Evolutionary conservation across 2,329 filamentous ascomycete genomes (phyloP).

Genomic region (Phaeosphaeria sp.): DNA sequence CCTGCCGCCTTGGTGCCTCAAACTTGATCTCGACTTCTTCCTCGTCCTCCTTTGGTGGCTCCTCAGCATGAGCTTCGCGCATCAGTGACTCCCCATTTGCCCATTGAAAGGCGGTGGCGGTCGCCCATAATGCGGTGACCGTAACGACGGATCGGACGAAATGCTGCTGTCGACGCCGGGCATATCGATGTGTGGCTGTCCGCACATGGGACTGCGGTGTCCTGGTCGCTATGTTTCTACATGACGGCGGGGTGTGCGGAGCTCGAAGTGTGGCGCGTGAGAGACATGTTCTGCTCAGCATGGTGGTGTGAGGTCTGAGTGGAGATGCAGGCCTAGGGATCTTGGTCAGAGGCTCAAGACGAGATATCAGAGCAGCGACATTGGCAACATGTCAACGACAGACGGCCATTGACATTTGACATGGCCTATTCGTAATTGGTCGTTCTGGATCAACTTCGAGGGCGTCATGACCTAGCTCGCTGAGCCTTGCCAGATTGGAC

Average conservation of each 20-base stretch:
- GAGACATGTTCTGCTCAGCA: constrained; percentile 41
- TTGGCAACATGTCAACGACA: constrained; percentile 11
- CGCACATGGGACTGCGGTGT: constrained; percentile 26
- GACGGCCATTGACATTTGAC: not conserved
- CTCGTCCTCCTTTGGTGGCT: constrained; percentile 51
- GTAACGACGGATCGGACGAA: constrained; percentile 53
- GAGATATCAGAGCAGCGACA: constrained; percentile 20
- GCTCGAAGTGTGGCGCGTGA: constrained; percentile 37
- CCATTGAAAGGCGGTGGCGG: constrained; percentile 55
- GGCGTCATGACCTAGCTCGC: constrained; percentile 23
- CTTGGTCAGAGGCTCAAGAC: constrained; percentile 4
- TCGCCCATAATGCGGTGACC: constrained; percentile 51
- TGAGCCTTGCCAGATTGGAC: not conserved
- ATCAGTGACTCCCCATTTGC: constrained; percentile 50
- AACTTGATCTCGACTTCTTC: constrained; percentile 66
- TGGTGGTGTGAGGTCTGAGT: constrained; percentile 22
- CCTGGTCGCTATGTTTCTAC: constrained; percentile 34
- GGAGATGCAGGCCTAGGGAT: not conserved
- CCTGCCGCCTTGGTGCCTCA: constrained; percentile 67
- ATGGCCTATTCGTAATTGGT: not conserved
- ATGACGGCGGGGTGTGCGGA: constrained; percentile 29
- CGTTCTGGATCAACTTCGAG: constrained; percentile 3
- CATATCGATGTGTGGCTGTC: constrained; percentile 46
- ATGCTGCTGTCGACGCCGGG: constrained; percentile 54
- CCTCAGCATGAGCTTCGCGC: constrained; percentile 57